Conservation (phyloP, 2,329 filamentous ascomycete genomes). For the Pyrenophora graminea region DNA sequence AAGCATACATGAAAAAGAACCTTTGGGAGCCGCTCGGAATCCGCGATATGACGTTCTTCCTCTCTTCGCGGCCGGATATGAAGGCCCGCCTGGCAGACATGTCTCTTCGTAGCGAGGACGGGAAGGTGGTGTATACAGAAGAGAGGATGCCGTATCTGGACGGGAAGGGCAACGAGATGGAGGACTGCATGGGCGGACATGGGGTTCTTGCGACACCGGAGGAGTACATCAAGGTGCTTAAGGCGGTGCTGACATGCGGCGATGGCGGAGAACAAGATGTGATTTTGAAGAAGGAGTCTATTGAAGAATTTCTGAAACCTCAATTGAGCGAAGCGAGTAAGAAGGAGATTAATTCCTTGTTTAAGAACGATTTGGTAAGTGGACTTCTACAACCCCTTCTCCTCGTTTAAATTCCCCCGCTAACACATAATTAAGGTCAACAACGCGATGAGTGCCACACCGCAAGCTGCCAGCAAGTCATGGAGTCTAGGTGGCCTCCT, state of each 20-base stretch:
- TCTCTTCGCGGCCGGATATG: constrained; percentile 26
- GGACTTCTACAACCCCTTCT: too few relatives aligned
- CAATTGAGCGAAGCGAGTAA: constrained; percentile 28
- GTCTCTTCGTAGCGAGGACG: constrained; percentile 22
- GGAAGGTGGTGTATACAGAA: constrained; percentile 14
- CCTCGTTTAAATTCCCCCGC: not conserved
- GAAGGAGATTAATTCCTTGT: constrained; percentile 42
- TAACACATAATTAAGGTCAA: constrained; percentile 11
- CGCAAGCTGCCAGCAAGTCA: constrained; percentile 23
- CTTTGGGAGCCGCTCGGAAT: constrained; percentile 53
- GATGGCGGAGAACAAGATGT: constrained; percentile 36
- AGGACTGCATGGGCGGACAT: constrained; percentile 34
- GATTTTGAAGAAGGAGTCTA: constrained; percentile 18
- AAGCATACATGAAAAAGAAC: constrained; percentile 64
- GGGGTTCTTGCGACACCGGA: constrained; percentile 25
- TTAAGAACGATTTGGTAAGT: constrained; percentile 25
- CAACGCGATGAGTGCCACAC: constrained; percentile 32
- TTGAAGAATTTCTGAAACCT: constrained; percentile 39
- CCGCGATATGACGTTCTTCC: constrained; percentile 61
- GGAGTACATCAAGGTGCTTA: constrained; percentile 41
- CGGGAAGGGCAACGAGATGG: constrained; percentile 18
- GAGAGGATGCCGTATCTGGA: constrained; percentile 20
- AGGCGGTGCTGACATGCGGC: constrained; percentile 25
- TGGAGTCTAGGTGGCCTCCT: constrained; percentile 42
- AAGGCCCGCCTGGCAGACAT: constrained; percentile 35